Base-by-base conservation (phyloP, 306 rosid species). In the Gillenia trifoliata region DNA sequence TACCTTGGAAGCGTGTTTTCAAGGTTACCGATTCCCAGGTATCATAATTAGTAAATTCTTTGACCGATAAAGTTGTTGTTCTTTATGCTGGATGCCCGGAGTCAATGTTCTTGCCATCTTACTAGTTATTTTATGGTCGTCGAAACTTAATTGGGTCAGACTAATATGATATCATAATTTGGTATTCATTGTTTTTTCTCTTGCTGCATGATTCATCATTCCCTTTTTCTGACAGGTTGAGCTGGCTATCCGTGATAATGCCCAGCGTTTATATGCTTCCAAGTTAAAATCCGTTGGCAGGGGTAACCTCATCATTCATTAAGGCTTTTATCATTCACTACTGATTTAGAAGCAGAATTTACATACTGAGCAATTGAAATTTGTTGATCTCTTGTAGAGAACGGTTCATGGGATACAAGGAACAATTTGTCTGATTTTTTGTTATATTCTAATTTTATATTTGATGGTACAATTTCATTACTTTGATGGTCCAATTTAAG, bases 1-100 rank as follows among this genome's bases (percentile, higher is more conserved):
- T 95, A 70, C 98, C 99, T 78, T 95, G 99, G 99, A 95, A 92
- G 83, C 99, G 97, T 74, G 89, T 94, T 55, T 92, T 94, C 80
- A 92, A 83, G 81, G 82, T 87, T 80, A 94, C 97, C 2, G 96
- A 92, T 80, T 92, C 99, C 43, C 97, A 92, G 99, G 99, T 95
- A 81, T 19, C 70, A 33, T 57, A 33, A 59, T 47, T 76, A 72
- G 47, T 63, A 3, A 22, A 29, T 40, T 1, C 1, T 52, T 38
- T 15, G 61, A 30, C 25, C 31, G 75, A 50, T 43, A 28, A 71
- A 40, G 31, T 45, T 40, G 40, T 22, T 55, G 43, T 50, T 50
- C 50, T 57, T 36, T 38, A 6, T 56, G 38, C 64, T 50, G 15
- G 54, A 25, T 7, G 50, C 47, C 9, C 19, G 4, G 33, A 13